These are phyloP conservation scores for Drosera spatulata DNA, from an alignment of 179 eudicot genomes.

Conservation along the genomic window DNA sequence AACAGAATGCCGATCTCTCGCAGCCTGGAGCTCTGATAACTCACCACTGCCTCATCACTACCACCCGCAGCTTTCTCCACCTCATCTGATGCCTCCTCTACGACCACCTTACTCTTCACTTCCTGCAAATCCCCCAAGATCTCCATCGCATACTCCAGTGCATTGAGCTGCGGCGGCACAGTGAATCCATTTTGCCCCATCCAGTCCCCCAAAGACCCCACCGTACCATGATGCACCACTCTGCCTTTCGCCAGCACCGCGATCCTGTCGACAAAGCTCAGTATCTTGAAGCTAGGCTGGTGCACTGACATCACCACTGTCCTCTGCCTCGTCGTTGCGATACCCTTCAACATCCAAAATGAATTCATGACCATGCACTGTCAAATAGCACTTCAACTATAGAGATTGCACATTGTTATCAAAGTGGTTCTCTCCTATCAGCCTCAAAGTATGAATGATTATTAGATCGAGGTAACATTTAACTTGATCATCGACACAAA, in stretches of 20 bases:
- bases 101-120: background rate
- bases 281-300: slow-evolving; percentile 86
- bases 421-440: too few species aligned
- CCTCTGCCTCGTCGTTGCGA: slow-evolving; percentile 35
- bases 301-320: slow-evolving; percentile 72
- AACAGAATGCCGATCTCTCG: slow-evolving; percentile 61
- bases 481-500: too few species aligned
- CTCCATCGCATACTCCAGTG: slow-evolving; percentile 90
- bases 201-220: slow-evolving; percentile 45
- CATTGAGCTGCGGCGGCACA: slow-evolving; percentile 80
- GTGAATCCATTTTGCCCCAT: slow-evolving; percentile 43
- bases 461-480: too few species aligned
- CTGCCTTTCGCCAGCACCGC: slow-evolving; percentile 59
- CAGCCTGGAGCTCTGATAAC: slow-evolving; percentile 64
- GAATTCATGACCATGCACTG: too few species aligned
- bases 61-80: background rate
- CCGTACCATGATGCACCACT: slow-evolving; percentile 74
- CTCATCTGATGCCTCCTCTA: background rate
- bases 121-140: slow-evolving; percentile 34
- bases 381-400: too few species aligned
- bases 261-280: slow-evolving; percentile 51
- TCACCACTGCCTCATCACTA: slow-evolving; percentile 3
- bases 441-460: too few species aligned
- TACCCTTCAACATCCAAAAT: background rate
- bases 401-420: too few species aligned